Evolutionary conservation across 148 eudicot genomes (phyloP).

Genomic region (Rhododendron molle): DNA sequence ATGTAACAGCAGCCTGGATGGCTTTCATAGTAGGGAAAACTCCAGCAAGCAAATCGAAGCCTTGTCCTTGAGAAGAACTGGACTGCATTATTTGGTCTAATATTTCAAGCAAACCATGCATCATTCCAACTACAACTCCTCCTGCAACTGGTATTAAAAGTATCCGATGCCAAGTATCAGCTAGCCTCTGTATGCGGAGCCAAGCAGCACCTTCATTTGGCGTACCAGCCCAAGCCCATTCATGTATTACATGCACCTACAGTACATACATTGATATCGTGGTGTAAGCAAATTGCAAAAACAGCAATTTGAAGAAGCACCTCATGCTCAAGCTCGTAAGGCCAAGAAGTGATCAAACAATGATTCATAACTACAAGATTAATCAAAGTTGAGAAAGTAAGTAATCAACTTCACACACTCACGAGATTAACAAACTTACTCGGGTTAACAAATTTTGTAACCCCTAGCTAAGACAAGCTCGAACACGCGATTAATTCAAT

Average conservation of each 20-base stretch:
- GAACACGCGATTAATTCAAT: not conserved
- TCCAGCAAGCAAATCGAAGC: slow-evolving; percentile 59
- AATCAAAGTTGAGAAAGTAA: not conserved
- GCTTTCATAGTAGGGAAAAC: slow-evolving; percentile 78
- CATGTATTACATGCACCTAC: slow-evolving; percentile 92
- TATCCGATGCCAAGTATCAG: slow-evolving; percentile 94
- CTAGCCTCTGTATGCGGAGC: slow-evolving; percentile 87
- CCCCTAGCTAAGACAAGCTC: not conserved
- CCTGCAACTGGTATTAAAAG: slow-evolving; percentile 89
- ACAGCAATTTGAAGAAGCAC: slow-evolving; percentile 6
- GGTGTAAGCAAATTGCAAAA: slow-evolving; percentile 11
- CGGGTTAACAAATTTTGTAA: not conserved
- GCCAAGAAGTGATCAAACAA: not conserved
- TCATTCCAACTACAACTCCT: slow-evolving; percentile 91
- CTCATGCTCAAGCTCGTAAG: not conserved
- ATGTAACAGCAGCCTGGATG: slow-evolving; percentile 85
- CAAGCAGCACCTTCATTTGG: slow-evolving; percentile 99
- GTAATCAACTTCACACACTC: not conserved
- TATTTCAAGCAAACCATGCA: slow-evolving; percentile 91
- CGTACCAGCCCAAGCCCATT: slow-evolving; percentile 99
- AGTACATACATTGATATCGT: not conserved
- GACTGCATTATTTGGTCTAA: slow-evolving; percentile 74
- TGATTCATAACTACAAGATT: not conserved
- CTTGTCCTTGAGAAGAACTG: slow-evolving; percentile 56
- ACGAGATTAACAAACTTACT: not conserved